Base-by-base conservation (phyloP, 441 rosid species). In the Croton setiger region DNA sequence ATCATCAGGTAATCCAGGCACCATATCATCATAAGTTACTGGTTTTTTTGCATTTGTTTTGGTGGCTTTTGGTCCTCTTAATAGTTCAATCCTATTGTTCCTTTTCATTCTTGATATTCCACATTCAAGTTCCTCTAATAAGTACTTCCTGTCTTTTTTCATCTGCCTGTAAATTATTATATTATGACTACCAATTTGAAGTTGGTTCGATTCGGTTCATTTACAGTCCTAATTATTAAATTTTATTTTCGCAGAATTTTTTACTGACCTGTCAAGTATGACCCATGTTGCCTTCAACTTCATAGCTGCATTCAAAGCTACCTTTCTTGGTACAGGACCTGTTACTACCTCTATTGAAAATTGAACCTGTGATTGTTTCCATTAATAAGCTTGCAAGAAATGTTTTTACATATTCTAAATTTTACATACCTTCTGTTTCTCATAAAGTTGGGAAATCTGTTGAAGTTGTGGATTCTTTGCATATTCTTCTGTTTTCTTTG, bases 211-310 rank as follows among this genome's bases (percentile, higher is more conserved):
- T n/a, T n/a, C n/a, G n/a, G n/a, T n/a, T n/a, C n/a, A n/a, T n/a
- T n/a, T n/a, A n/a, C n/a, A n/a, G n/a, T n/a, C n/a, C n/a, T n/a
- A n/a, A n/a, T n/a, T n/a, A n/a, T n/a, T n/a, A n/a, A 53, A 10
- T 0, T 13, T 20, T 53, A 17, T 7, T 31, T 48, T 47, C 41
- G 27, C 27, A n/a, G 55, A 41, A 12, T 18, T 41, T 17, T 65
- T 31, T 39, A 35, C 79, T 74, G 60, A 82, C 86, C 88, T 80
- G 82, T 85, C 88, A 39, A 85, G 81, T 69, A 85, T 81, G 21
- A 80, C 68, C 83, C 80, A 80, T 35, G 83, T 80, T 68, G 83
- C 64, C 57, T 47, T 69, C 12, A 80, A 60, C 70, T 52, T 64
- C 71, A 65, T 65, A 54, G 82, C 85, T 14, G 74, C 72, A 69